phyloP scores from a whole-genome alignment of 2,329 filamentous ascomycete genomes.

The Diaporthe ampelina region DNA sequence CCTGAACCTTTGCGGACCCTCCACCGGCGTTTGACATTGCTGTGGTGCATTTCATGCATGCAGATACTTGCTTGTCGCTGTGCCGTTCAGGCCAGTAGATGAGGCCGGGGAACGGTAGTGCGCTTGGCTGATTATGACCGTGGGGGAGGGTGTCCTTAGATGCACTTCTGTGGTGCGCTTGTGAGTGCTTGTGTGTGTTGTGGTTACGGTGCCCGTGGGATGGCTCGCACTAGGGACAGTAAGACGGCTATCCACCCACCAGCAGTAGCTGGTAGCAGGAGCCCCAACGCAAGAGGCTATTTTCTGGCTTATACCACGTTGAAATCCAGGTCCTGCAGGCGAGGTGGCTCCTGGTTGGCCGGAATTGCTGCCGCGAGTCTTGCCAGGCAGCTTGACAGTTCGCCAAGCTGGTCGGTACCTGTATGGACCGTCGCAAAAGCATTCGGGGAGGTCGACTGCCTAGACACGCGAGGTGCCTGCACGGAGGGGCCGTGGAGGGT shows the following conservation, averaged over 20 bases:
- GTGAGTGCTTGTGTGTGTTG: background rate
- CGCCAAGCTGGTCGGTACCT: slow-evolving; percentile 21
- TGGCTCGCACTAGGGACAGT: slow-evolving; percentile 1
- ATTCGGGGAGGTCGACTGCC: background rate
- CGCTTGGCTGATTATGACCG: background rate
- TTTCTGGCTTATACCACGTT: slow-evolving; percentile 21
- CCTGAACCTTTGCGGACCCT: background rate
- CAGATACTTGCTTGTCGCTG: slow-evolving; percentile 24
- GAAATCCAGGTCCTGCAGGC: slow-evolving; percentile 4
- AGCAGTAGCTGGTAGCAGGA: background rate
- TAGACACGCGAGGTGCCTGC: background rate
- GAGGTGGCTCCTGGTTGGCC: slow-evolving; percentile 9
- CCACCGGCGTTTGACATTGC: slow-evolving; percentile 19
- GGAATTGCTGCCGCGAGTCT: background rate
- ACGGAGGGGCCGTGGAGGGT: slow-evolving; percentile 30
- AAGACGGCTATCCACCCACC: background rate
- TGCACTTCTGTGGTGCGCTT: background rate
- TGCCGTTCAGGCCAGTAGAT: slow-evolving; percentile 16
- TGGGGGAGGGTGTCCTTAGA: slow-evolving; percentile 15
- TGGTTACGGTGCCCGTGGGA: slow-evolving; percentile 1
- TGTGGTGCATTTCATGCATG: slow-evolving; percentile 25
- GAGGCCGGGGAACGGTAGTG: slow-evolving; percentile 27
- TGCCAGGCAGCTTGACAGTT: slow-evolving; percentile 20
- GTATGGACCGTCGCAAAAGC: background rate
- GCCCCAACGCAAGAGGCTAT: background rate